phyloP scores from a whole-genome alignment of 2,329 filamentous ascomycete species.

The Trichoderma sp. region DNA sequence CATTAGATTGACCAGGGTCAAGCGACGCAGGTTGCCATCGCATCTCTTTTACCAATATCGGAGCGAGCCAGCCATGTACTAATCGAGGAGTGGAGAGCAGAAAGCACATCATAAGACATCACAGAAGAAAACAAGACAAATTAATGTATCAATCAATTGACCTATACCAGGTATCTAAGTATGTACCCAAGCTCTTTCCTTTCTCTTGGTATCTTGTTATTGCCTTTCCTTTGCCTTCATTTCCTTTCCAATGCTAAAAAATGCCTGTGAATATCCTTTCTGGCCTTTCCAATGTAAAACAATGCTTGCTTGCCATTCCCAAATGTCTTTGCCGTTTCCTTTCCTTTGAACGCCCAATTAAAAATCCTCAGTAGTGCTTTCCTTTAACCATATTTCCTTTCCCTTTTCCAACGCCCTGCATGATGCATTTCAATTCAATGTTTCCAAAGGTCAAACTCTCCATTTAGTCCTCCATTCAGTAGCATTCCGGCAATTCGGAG shows the following conservation, averaged over 20 bases:
- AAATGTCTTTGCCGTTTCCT: background rate
- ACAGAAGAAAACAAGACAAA: background rate
- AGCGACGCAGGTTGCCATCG: background rate
- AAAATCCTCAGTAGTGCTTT: background rate
- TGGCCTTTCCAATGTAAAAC: background rate
- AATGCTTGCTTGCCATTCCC: background rate
- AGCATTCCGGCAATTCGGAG: constrained; percentile 67
- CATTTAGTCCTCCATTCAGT: constrained; percentile 67
- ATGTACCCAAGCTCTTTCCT: background rate
- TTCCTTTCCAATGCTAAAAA: background rate
- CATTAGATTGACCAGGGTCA: background rate
- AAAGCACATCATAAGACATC: background rate
- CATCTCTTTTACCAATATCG: background rate
- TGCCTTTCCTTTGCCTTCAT: background rate
- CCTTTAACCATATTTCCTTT: background rate
- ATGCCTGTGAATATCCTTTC: background rate
- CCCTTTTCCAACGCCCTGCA: constrained; percentile 5
- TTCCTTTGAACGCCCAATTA: background rate
- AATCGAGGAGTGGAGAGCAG: background rate
- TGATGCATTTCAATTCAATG: constrained; percentile 36
- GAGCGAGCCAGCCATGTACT: background rate
- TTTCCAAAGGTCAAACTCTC: constrained; percentile 53
- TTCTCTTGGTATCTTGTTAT: background rate
- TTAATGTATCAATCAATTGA: background rate
- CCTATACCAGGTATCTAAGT: background rate